phyloP scores from a whole-genome alignment of 2,329 filamentous ascomycete genomes.

The Trichophyton simii region DNA sequence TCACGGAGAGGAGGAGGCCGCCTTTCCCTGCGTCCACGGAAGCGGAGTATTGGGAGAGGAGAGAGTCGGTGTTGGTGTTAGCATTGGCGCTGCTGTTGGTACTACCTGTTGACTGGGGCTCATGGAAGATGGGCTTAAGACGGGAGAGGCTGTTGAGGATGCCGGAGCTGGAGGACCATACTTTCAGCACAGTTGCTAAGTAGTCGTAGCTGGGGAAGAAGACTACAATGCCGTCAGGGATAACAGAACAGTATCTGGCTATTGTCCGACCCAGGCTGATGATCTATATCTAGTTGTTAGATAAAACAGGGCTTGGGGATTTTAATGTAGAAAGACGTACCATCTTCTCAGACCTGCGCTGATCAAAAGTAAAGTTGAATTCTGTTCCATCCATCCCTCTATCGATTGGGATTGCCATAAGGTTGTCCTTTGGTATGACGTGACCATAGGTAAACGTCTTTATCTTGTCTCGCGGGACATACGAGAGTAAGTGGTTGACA shows the following conservation, averaged over 20 bases:
- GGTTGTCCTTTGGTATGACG: slow-evolving; percentile 71
- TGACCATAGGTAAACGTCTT: slow-evolving; percentile 85
- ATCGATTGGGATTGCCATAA: slow-evolving; percentile 63
- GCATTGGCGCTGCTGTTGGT: slow-evolving; percentile 15
- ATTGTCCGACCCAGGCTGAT: slow-evolving; percentile 62
- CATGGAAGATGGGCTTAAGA: slow-evolving; percentile 40
- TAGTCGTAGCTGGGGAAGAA: slow-evolving; percentile 97
- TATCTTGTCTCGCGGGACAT: slow-evolving; percentile 50
- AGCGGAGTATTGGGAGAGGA: slow-evolving; percentile 59
- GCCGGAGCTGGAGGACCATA: slow-evolving; percentile 39
- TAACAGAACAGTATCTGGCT: slow-evolving; percentile 55
- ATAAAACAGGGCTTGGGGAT: background rate
- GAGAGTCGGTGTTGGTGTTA: slow-evolving; percentile 42
- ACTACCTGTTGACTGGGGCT: slow-evolving; percentile 27
- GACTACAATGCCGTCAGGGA: slow-evolving; percentile 80
- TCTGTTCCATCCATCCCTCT: slow-evolving; percentile 36
- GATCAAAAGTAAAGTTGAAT: slow-evolving; percentile 83
- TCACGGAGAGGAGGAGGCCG: slow-evolving; percentile 74
- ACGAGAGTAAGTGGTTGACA: slow-evolving; percentile 70
- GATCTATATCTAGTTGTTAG: slow-evolving; percentile 15
- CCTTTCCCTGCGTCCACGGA: slow-evolving; percentile 53
- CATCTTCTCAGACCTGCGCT: slow-evolving; percentile 55
- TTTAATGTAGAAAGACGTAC: slow-evolving; percentile 20
- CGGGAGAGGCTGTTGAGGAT: slow-evolving; percentile 22
- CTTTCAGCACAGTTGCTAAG: slow-evolving; percentile 56